phyloP scores from a whole-genome alignment of 2,329 filamentous ascomycete species.

The Monilinia vaccinii-corymbosi region DNA sequence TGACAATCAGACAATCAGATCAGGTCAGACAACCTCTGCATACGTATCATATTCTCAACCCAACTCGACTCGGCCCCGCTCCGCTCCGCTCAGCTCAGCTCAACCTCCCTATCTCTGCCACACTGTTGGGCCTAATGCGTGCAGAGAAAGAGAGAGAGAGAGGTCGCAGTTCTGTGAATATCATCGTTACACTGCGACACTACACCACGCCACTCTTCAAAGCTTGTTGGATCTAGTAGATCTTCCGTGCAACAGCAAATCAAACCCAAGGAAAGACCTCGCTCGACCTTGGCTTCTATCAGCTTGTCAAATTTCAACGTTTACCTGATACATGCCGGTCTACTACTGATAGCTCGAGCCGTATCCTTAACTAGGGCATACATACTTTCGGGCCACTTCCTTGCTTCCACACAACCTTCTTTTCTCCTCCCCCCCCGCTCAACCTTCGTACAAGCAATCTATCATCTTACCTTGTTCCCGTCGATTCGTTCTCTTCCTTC shows the following conservation, averaged over 20 bases:
- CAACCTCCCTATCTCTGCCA: neutral
- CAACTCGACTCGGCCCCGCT: no score
- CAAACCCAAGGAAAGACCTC: neutral
- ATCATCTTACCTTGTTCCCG: slow-evolving; percentile 7
- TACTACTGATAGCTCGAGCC: neutral
- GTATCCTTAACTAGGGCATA: neutral
- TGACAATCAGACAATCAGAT: no score
- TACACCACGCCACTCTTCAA: neutral
- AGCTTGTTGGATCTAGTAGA: neutral
- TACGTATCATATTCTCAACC: no score
- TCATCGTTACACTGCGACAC: neutral
- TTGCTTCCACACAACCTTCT: slow-evolving; percentile 11
- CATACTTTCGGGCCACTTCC: slow-evolving; percentile 4
- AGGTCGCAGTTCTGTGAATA: neutral
- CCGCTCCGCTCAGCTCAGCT: no score
- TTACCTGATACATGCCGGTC: neutral
- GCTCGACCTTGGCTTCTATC: neutral
- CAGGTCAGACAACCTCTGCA: no score
- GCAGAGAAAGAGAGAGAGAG: neutral
- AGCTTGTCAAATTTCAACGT: neutral
- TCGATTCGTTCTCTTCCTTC: slow-evolving; percentile 4
- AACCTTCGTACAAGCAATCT: neutral
- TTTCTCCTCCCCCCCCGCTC: slow-evolving; percentile 6
- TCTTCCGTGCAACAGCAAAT: neutral
- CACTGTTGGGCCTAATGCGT: neutral